Evolutionary conservation across 106 monocot species (phyloP), one percentile per base, ranked within the genome.

Genomic region (Gastrodia elata): DNA sequence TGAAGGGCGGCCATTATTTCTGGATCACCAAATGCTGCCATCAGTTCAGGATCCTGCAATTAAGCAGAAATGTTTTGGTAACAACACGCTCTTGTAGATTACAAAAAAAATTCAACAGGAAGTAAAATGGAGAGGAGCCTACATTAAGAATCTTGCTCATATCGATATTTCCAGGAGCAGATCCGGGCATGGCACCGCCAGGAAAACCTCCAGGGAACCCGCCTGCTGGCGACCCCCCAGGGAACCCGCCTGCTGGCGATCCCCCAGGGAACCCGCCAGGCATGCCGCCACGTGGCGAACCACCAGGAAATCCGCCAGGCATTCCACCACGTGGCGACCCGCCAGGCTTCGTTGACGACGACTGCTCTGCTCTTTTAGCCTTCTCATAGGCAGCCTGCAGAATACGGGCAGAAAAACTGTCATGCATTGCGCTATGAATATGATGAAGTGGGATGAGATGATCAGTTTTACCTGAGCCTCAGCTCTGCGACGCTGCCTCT

Each of bases 81-180:
- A n/a, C n/a, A n/a, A n/a, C n/a, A n/a, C n/a, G n/a, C n/a, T n/a
- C n/a, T n/a, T n/a, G 35, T 26, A 0, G 65, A 67, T 6, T 13
- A 61, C 24, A 16, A 38, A 38, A 67, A 2, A 34, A 65, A 8
- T 20, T 18, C 40, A 72, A 24, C 18, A 38, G 33, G 26, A 18
- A 74, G 57, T 7, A 20, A 25, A 2, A 72, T 24, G 16, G 30
- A 40, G 3, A 64, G 43, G 37, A 80, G 14, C 30, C 80, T 80
- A 98, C 97, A 82, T 93, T 93, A 20, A 98, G 82, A 70, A 98
- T 98, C 56, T 93, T 81, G 86, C 93, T 98, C 93, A 93, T 98
- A 72, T 98, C 91, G 68, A 91, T 78, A 72, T 83, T 87, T 44
- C 88, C 91, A 32, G 94, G 91, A 24, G 64, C 71, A 10, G 72